Evolutionary conservation across 306 rosid genomes (phyloP), one percentile per base, ranked within the genome.

Genomic region (Cucurbita argyrosperma): DNA sequence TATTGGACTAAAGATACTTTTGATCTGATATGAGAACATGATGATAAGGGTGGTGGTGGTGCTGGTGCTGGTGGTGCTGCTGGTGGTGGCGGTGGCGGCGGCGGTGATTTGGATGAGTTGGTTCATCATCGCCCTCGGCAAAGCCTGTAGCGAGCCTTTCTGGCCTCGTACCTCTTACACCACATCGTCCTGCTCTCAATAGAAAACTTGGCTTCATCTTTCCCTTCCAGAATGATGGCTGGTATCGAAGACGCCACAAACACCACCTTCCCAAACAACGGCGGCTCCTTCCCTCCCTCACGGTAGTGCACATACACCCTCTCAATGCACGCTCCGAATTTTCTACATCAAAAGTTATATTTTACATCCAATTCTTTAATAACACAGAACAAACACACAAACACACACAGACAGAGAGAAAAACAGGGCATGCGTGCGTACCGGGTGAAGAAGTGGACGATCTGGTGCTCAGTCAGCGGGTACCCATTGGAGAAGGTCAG

Each of bases 81-180:
- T 30, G 35, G 35, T 30, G 35, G 4, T 2, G 35, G 35, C 0
- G 35, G 4, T 2, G 35, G 26, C 26, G 35, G 35, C 4, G 35
- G 35, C 0, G 35, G 35, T 30, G 35, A 30, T 30, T 30, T 30
- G 35, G 35, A 30, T 30, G 35, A 30, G 35, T 30, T 3, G 35
- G 4, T 30, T 30, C 35, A 30, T 61, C 6, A 37, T 6, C 21
- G 21, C 6, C 47, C 46, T 15, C 7, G 23, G 13, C 45, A 38
- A 61, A n/a, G 18, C 37, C 38, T 65, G 5, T 15, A 18, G 3
- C 71, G 71, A 79, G 59, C 11, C 71, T 57, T 59, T 47, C 68
- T 78, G 45, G 80, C 49, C 19, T 76, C 77, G 16, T 49, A 84
- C 53, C 13, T 84, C 76, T 84, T 82, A 26, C 88, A 85, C 84